Percentiles rank a stretch among this genome's conserved stretches.
phyloP scores from a whole-genome alignment of 2,329 filamentous ascomycete species.

The Ceratocystis huliohia region DNA sequence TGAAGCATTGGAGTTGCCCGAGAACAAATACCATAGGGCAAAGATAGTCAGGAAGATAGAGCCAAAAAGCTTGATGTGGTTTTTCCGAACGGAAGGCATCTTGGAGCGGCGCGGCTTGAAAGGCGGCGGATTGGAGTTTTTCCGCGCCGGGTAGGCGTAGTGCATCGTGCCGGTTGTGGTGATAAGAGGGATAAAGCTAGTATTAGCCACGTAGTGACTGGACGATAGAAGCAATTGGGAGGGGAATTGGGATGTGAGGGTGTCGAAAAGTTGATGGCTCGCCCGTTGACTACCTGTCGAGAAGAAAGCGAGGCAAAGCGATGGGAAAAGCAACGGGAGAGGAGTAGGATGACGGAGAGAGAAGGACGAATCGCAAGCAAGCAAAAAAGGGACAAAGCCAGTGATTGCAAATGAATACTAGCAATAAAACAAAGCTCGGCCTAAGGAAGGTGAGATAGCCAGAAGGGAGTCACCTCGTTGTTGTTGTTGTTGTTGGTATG shows the following conservation, averaged over 20 bases:
- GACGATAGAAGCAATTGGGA: not conserved
- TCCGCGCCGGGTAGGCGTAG: slow-evolving; percentile 78
- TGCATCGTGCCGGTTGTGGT: slow-evolving; percentile 49
- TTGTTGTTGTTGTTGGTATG: not conserved
- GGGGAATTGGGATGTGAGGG: not conserved
- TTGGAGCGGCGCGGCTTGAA: slow-evolving; percentile 51
- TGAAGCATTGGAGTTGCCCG: slow-evolving; percentile 24
- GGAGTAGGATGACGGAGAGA: not conserved
- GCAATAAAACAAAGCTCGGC: not conserved
- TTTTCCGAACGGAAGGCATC: slow-evolving; percentile 43
- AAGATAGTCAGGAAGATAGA: slow-evolving; percentile 43
- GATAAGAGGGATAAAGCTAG: slow-evolving; percentile 2
- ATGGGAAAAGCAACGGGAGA: not conserved
- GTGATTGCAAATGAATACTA: not conserved
- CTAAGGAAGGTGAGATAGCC: slow-evolving; percentile 2
- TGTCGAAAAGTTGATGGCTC: slow-evolving; percentile 8
- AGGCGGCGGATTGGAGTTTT: slow-evolving; percentile 62
- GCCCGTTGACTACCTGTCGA: slow-evolving; percentile 4
- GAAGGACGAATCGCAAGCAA: not conserved
- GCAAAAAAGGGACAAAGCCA: not conserved
- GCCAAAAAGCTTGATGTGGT: slow-evolving; percentile 47
- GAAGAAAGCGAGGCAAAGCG: not conserved
- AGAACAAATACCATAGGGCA: slow-evolving; percentile 48
- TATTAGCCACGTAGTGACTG: not conserved
- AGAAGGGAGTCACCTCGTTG: slow-evolving; percentile 4